Evolutionary conservation across 768 basidiomycete genomes (phyloP).

Genomic region (Suillus subaureus): DNA sequence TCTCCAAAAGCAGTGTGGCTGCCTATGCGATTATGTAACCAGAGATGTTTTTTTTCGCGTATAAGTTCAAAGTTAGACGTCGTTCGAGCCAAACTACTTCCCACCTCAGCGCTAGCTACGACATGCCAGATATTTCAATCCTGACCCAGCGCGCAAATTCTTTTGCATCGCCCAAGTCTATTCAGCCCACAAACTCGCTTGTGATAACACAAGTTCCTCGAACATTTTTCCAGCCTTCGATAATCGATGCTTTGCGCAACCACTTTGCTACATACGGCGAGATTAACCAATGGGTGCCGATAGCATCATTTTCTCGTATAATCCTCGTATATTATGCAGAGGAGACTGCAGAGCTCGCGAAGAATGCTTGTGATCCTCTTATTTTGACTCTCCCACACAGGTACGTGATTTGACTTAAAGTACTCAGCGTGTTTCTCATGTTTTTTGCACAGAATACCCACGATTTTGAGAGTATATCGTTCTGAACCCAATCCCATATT

Average conservation of each 20-base stretch:
- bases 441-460: constrained; percentile 41
- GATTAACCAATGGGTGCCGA: constrained; percentile 90
- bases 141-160: constrained; percentile 14
- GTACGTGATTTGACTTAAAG: constrained; percentile 40
- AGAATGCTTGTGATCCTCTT: constrained; percentile 65
- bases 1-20: background rate
- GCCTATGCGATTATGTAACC: constrained; percentile 2
- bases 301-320: constrained; percentile 79
- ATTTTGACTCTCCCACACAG: constrained; percentile 52
- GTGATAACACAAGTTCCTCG: constrained; percentile 78
- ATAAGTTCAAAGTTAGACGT: constrained; percentile 2
- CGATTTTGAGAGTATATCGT: constrained; percentile 68
- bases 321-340: constrained; percentile 76
- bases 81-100: background rate
- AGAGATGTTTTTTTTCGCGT: background rate
- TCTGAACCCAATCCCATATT: constrained; percentile 71
- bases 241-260: constrained; percentile 63
- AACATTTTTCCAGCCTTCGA: constrained; percentile 72
- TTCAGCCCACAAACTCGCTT: constrained; percentile 73
- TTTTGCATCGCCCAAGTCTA: constrained; percentile 2
- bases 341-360: constrained; percentile 67
- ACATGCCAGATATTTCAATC: constrained; percentile 30
- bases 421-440: constrained; percentile 7
- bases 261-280: constrained; percentile 80
- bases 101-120: constrained; percentile 5